A percentile compares a stretch with the other conserved stretches of the same genome.
These are phyloP conservation scores for Colletotrichum somersetense DNA, from an alignment of 2,329 filamentous ascomycete species.

Conservation along the genomic window DNA sequence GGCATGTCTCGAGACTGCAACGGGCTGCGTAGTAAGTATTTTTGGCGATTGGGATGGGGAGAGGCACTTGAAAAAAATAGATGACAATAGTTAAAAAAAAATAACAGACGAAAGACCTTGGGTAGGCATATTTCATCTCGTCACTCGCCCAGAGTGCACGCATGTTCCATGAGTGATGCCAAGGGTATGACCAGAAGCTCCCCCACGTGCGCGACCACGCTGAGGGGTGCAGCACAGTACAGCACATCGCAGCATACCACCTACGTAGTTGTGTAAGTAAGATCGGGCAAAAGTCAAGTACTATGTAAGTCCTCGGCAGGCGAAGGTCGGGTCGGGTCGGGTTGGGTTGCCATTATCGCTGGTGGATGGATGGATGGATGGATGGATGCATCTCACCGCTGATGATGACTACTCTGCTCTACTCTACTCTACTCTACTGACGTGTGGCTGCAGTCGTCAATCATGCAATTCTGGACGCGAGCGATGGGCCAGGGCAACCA, in stretches of 20 bases:
- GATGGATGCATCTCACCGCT: slow-evolving; percentile 12
- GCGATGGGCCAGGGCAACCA: not conserved
- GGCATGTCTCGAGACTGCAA: not conserved
- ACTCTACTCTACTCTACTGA: not conserved
- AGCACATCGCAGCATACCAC: too few relatives aligned
- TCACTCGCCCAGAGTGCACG: not conserved
- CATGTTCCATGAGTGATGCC: not conserved
- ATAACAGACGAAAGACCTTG: not conserved
- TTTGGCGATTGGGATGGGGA: not conserved
- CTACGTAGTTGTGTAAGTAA: not conserved
- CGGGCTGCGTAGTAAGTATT: not conserved
- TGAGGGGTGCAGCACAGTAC: not conserved
- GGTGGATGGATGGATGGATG: not conserved
- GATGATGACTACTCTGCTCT: not conserved
- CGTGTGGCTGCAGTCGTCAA: not conserved
- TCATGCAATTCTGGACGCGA: not conserved
- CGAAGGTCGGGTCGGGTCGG: too few relatives aligned
- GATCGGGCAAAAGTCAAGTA: not conserved
- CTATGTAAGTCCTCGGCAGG: too few relatives aligned
- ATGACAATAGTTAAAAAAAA: not conserved
- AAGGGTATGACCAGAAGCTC: slow-evolving; percentile 11
- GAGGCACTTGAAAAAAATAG: too few relatives aligned
- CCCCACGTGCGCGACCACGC: slow-evolving; percentile 29
- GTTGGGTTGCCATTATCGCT: not conserved
- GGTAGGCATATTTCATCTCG: slow-evolving; percentile 7